Conservation (phyloP, 768 basidiomycete species). For the Sarcodon sp. region DNA sequence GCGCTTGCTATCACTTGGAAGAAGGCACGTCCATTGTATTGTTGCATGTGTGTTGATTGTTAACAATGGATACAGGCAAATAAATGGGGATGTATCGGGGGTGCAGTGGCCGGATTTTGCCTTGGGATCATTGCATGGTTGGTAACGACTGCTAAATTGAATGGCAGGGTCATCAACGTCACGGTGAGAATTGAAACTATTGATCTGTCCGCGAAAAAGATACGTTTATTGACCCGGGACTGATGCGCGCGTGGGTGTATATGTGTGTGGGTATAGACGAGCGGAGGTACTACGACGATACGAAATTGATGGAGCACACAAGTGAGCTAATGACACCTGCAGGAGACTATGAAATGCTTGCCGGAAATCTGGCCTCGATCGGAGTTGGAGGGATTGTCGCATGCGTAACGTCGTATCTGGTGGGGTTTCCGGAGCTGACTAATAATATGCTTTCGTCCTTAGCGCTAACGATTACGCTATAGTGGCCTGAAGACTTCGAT, state of each 20-base stretch:
- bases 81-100: slow-evolving; percentile 73
- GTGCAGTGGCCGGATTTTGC: slow-evolving; percentile 54
- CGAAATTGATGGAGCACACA: background rate
- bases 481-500: slow-evolving; percentile 78
- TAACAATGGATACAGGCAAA: slow-evolving; percentile 32
- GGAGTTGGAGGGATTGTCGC: slow-evolving; percentile 72
- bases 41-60: too few species aligned
- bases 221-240: background rate
- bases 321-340: slow-evolving; percentile 9
- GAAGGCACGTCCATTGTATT: slow-evolving; percentile 16
- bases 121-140: slow-evolving; percentile 77
- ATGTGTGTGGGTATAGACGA: too few species aligned
- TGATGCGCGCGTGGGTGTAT: slow-evolving; percentile 4
- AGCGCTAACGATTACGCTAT: background rate
- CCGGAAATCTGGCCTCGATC: slow-evolving; percentile 82
- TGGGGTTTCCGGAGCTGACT: slow-evolving; percentile 19
- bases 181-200: slow-evolving; percentile 28
- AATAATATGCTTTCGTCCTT: background rate
- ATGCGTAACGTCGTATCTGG: slow-evolving; percentile 47
- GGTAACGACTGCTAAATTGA: slow-evolving; percentile 60
- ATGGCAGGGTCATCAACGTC: slow-evolving; percentile 61
- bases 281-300: slow-evolving; percentile 29
- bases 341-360: slow-evolving; percentile 62
- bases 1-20: slow-evolving; percentile 79
- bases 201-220: background rate